phyloP scores from a whole-genome alignment of 2,329 filamentous ascomycete genomes.

The Ciborinia camelliae region DNA sequence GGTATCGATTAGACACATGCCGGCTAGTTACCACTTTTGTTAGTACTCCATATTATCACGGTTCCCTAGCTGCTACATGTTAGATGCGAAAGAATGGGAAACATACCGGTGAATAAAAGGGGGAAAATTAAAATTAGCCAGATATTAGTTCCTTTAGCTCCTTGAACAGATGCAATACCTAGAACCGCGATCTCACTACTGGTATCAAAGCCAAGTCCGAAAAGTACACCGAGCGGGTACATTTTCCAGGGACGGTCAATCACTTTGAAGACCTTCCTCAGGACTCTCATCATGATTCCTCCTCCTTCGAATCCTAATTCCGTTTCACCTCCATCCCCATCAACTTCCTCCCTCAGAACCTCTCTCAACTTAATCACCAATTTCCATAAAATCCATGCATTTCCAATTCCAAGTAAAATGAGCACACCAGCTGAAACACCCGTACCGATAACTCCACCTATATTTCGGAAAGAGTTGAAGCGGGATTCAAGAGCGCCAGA shows the following conservation, averaged over 20 bases:
- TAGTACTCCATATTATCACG: not conserved
- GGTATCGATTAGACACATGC: slow-evolving; percentile 94
- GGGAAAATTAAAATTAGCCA: slow-evolving; percentile 96
- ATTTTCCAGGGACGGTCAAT: slow-evolving; percentile 86
- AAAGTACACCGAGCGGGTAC: slow-evolving; percentile 85
- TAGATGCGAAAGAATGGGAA: not conserved
- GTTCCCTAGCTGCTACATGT: too few relatives aligned
- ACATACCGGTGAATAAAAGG: slow-evolving; percentile 74
- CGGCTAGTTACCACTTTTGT: slow-evolving; percentile 49
- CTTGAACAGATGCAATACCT: slow-evolving; percentile 85
- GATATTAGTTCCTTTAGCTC: slow-evolving; percentile 78
- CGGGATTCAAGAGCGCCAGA: slow-evolving; percentile 75
- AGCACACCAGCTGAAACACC: slow-evolving; percentile 81
- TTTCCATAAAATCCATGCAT: slow-evolving; percentile 79
- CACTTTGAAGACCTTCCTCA: slow-evolving; percentile 73
- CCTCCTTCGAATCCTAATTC: slow-evolving; percentile 69
- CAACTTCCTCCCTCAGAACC: slow-evolving; percentile 48
- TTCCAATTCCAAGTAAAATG: slow-evolving; percentile 76
- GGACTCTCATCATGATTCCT: slow-evolving; percentile 68
- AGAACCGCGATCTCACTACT: slow-evolving; percentile 90
- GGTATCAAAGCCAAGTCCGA: slow-evolving; percentile 92
- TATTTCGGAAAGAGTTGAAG: slow-evolving; percentile 73
- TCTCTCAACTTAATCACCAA: slow-evolving; percentile 65
- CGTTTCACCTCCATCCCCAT: slow-evolving; percentile 29
- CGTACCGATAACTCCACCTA: slow-evolving; percentile 88